phyloP scores from a whole-genome alignment of 495 filamentous ascomycete species.

The Hypoxylon lienhwacheense region DNA sequence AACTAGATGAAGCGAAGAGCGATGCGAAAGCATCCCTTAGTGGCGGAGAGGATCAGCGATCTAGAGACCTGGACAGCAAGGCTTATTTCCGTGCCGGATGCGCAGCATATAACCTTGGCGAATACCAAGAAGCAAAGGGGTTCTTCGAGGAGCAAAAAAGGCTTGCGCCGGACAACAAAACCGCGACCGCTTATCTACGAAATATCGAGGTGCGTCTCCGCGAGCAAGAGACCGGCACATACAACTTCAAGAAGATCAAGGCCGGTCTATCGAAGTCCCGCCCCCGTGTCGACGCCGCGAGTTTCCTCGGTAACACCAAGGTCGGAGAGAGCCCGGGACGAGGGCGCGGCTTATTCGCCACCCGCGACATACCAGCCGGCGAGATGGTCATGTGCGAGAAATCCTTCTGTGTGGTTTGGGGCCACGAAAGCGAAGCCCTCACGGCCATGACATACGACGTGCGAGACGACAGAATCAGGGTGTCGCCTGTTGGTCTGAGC shows the following conservation, averaged over 20 bases:
- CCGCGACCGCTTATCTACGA: constrained; percentile 26
- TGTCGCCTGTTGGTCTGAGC: constrained; percentile 43
- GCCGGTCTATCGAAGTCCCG: constrained; percentile 30
- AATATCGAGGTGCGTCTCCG: constrained; percentile 29
- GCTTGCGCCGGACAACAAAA: constrained; percentile 35
- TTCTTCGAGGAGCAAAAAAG: constrained; percentile 36
- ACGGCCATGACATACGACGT: constrained; percentile 36
- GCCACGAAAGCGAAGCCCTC: constrained; percentile 20
- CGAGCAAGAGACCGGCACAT: constrained; percentile 43
- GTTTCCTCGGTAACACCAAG: constrained; percentile 32
- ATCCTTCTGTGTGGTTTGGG: constrained; percentile 44
- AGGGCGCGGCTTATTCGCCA: constrained; percentile 52
- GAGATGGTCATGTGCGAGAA: constrained; percentile 58
- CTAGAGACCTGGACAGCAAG: constrained; percentile 43
- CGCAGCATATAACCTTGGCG: constrained; percentile 46
- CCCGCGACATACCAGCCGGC: constrained; percentile 48
- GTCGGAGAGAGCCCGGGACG: constrained; percentile 12
- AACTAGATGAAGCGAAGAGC: constrained; percentile 39
- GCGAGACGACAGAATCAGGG: constrained; percentile 30
- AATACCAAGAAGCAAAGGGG: constrained; percentile 35
- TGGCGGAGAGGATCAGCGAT: constrained; percentile 27
- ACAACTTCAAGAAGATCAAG: constrained; percentile 44
- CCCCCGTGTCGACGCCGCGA: constrained; percentile 38
- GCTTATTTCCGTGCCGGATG: constrained; percentile 47
- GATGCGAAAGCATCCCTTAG: constrained; percentile 41